A percentile compares a stretch with the other conserved stretches of the same genome.
Evolutionary conservation across 2,329 filamentous ascomycete species (phyloP).

Genomic region (Lasiodiplodia hormozganensis): DNA sequence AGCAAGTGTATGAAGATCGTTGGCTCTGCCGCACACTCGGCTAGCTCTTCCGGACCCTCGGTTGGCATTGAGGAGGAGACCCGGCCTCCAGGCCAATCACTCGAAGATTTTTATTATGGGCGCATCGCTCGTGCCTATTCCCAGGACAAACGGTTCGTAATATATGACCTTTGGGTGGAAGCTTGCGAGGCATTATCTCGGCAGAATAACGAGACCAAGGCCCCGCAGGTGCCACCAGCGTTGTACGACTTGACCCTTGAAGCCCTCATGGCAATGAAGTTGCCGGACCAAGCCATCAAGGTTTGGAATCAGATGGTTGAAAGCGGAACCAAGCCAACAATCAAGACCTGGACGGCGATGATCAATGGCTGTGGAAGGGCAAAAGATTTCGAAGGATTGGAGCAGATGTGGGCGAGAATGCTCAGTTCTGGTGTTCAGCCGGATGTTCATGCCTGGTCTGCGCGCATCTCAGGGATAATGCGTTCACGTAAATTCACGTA

Average conservation of each 20-base stretch:
- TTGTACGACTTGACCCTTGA: conserved; percentile 55
- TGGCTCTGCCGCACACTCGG: neutral
- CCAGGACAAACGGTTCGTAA: conserved; percentile 30
- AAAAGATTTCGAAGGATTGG: conserved; percentile 65
- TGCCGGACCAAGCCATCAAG: conserved; percentile 54
- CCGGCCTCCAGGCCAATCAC: conserved; percentile 30
- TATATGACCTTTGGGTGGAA: conserved; percentile 36
- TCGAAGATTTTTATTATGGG: conserved; percentile 38
- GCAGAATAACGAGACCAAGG: neutral
- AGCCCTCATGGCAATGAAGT: conserved; percentile 54
- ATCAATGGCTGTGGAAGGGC: conserved; percentile 72
- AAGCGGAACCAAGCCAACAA: conserved; percentile 63
- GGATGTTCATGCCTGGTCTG: conserved; percentile 73
- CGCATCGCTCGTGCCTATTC: conserved; percentile 37
- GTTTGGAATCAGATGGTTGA: conserved; percentile 65
- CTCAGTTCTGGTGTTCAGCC: conserved; percentile 63
- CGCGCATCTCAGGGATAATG: conserved; percentile 71
- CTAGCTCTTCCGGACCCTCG: neutral
- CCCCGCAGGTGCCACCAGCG: neutral
- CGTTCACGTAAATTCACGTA: conserved; percentile 58
- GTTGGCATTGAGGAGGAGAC: neutral
- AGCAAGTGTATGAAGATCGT: conserved; percentile 1
- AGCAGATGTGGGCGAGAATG: conserved; percentile 72
- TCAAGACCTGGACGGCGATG: conserved; percentile 75
- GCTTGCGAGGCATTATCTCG: neutral